Percentiles rank a stretch among this genome's conserved stretches.
phyloP scores from a whole-genome alignment of 345 rosid genomes.

The Gossypium bickii region DNA sequence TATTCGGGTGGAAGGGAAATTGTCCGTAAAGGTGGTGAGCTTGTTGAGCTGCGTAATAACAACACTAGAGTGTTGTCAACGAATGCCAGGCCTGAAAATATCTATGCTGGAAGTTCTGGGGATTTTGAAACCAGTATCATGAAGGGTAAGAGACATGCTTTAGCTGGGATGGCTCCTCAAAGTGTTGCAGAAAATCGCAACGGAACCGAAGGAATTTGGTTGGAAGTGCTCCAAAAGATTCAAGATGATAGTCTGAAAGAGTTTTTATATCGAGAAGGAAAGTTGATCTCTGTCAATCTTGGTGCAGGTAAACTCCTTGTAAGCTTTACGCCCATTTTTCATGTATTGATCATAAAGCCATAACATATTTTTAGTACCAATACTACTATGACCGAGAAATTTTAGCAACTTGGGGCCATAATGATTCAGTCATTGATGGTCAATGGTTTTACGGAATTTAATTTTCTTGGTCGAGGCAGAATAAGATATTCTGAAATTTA shows the following conservation, averaged over 20 bases:
- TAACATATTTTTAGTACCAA: not conserved
- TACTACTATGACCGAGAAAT: not conserved
- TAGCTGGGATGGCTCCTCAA: slow-evolving; percentile 34
- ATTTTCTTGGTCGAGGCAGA: not conserved
- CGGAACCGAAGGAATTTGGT: slow-evolving; percentile 78
- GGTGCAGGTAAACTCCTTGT: slow-evolving; percentile 65
- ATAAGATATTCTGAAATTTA: not conserved
- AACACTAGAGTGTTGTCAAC: slow-evolving; percentile 32
- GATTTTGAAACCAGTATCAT: slow-evolving; percentile 20
- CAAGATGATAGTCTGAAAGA: slow-evolving; percentile 48
- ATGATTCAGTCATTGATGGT: not conserved
- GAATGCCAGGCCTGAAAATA: slow-evolving; percentile 34
- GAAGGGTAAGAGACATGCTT: slow-evolving; percentile 31
- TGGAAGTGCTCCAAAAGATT: slow-evolving; percentile 63
- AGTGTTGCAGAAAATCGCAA: slow-evolving; percentile 17
- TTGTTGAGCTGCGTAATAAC: slow-evolving; percentile 23
- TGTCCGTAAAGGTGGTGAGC: slow-evolving; percentile 34
- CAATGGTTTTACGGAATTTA: not conserved
- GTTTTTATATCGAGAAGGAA: slow-evolving; percentile 80
- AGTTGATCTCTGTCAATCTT: slow-evolving; percentile 67
- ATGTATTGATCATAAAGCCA: slow-evolving; percentile 6
- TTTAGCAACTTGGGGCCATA: not conserved
- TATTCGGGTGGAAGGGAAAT: slow-evolving; percentile 36
- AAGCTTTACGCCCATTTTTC: slow-evolving; percentile 2
- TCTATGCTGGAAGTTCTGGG: slow-evolving; percentile 27